Percentiles rank a stretch among this genome's conserved stretches.
Conservation (phyloP, 495 filamentous ascomycete genomes). For the Clohesyomyces aquaticus region DNA sequence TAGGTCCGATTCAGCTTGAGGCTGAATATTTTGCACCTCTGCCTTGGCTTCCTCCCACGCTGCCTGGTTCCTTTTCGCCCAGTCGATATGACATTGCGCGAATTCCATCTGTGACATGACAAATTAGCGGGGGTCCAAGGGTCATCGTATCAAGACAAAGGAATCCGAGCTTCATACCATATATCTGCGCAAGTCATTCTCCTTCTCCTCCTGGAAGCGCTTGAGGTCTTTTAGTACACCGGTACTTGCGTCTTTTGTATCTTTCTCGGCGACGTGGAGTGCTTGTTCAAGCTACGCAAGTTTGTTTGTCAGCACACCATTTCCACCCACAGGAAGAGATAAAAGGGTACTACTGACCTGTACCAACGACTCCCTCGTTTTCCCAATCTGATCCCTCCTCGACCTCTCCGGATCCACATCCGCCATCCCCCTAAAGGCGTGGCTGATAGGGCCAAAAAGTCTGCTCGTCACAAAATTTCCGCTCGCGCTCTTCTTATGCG, state of each 20-base stretch:
- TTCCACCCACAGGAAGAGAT: not conserved
- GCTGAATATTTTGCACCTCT: constrained; percentile 87
- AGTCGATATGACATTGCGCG: constrained; percentile 91
- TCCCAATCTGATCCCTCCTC: constrained; percentile 88
- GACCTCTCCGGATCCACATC: constrained; percentile 95
- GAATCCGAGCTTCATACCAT: constrained; percentile 78
- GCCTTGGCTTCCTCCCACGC: constrained; percentile 93
- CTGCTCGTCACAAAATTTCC: constrained; percentile 85
- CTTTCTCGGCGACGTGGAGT: constrained; percentile 78
- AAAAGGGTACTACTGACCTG: constrained; percentile 61
- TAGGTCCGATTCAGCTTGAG: not conserved
- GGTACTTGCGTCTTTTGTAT: constrained; percentile 86
- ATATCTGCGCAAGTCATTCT: constrained; percentile 88
- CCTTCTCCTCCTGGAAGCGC: constrained; percentile 91
- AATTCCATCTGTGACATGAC: constrained; percentile 79
- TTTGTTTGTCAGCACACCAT: constrained; percentile 1
- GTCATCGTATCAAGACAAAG: no score
- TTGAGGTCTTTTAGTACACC: constrained; percentile 87
- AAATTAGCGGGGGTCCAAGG: no score
- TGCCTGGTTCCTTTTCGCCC: constrained; percentile 96
- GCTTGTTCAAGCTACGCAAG: constrained; percentile 78
- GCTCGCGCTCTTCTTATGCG: constrained; percentile 72
- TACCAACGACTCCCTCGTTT: constrained; percentile 76
- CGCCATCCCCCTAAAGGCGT: constrained; percentile 93
- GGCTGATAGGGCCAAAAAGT: constrained; percentile 92